Conservation (phyloP, 2,329 filamentous ascomycete species). For the Cyanodermella asteris region DNA sequence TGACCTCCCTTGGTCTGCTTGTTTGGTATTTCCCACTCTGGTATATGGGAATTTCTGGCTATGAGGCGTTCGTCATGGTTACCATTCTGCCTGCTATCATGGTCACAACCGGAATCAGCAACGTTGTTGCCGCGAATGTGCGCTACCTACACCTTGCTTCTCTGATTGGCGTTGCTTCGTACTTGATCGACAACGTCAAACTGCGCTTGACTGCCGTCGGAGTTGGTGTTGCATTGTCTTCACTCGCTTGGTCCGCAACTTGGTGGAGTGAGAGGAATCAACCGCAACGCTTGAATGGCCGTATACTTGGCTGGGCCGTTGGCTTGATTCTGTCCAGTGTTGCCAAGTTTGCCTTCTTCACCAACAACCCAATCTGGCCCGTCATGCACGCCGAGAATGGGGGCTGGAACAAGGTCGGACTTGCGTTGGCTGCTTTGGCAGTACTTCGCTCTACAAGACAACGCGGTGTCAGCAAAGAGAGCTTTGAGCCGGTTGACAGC, state of each 20-base stretch:
- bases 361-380: conserved; percentile 94
- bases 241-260: conserved; percentile 64
- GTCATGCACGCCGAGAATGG: conserved; percentile 78
- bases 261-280: conserved; percentile 60
- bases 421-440: conserved; percentile 54
- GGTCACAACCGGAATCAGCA: conserved; percentile 45
- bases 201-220: conserved; percentile 60
- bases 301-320: conserved; percentile 57
- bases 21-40: conserved; percentile 98
- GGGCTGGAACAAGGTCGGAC: conserved; percentile 71
- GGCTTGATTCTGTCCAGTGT: conserved; percentile 71
- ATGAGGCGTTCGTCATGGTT: conserved; percentile 71
- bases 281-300: conserved; percentile 54
- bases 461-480: conserved; percentile 12
- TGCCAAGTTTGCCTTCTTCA: conserved; percentile 79
- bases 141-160: conserved; percentile 55
- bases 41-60: conserved; percentile 98
- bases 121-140: conserved; percentile 44
- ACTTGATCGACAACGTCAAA: conserved; percentile 49
- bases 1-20: conserved; percentile 70
- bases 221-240: conserved; percentile 60
- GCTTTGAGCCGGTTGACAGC: conserved; percentile 27
- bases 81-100: conserved; percentile 66
- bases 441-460: conserved; percentile 53
- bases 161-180: conserved; percentile 58